Conservation (phyloP, 768 basidiomycete species). For the Boletellus ananiceps region DNA sequence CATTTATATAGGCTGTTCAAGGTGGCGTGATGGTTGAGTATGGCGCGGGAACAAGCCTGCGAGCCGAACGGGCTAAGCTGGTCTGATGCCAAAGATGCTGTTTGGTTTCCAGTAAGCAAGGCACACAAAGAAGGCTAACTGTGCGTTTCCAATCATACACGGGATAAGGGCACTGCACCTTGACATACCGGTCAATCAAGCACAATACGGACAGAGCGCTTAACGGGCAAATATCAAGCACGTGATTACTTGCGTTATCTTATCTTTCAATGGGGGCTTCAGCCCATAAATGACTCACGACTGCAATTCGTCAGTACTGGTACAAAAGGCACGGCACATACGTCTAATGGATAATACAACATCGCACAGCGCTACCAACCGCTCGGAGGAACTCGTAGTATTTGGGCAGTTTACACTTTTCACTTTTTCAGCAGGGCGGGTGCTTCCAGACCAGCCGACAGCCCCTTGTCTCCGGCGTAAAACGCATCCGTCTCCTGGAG, state of each 20-base stretch:
- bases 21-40: constrained; percentile 21
- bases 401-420: constrained; percentile 5
- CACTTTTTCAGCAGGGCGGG: constrained; percentile 73
- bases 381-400: constrained; percentile 4
- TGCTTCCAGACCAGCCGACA: constrained; percentile 69
- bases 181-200: constrained; percentile 9
- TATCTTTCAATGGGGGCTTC: constrained; percentile 11
- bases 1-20: constrained; percentile 30
- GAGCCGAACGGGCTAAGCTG: constrained; percentile 17
- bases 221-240: constrained; percentile 15
- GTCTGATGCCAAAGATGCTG: background rate
- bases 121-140: constrained; percentile 5
- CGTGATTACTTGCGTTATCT: constrained; percentile 20
- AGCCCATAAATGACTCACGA: constrained; percentile 8
- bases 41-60: constrained; percentile 20
- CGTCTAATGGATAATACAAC: constrained; percentile 29
- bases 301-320: constrained; percentile 20
- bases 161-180: constrained; percentile 23
- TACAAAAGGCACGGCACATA: constrained; percentile 21
- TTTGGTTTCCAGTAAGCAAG: background rate
- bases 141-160: constrained; percentile 12
- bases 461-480: constrained; percentile 75
- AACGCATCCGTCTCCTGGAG: constrained; percentile 55
- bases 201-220: constrained; percentile 1
- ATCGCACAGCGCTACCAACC: background rate